These are phyloP conservation scores for Schizochytrium sp. DNA, from an alignment of 108 stramenopile species.

Conservation along the genomic window DNA sequence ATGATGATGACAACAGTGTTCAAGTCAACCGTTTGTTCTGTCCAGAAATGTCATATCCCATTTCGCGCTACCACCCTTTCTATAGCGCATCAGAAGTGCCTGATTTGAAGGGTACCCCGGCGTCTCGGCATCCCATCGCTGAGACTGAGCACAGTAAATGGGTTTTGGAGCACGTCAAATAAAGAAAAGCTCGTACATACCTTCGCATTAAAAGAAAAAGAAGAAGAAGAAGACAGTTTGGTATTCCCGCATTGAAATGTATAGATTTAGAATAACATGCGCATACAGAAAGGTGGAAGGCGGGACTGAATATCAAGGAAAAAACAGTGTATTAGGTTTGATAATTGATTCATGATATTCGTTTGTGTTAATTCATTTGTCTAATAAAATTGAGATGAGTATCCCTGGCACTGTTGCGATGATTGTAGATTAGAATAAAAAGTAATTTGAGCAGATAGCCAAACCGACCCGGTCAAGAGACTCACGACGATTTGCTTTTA, in stretches of 20 bases:
- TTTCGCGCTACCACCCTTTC: neutral
- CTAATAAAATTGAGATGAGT: no score
- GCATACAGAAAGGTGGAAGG: no score
- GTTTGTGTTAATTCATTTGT: no score
- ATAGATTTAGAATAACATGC: no score
- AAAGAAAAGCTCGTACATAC: neutral
- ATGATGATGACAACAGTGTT: constrained; percentile 76
- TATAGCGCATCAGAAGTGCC: constrained; percentile 41
- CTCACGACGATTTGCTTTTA: neutral
- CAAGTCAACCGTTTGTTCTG: constrained; percentile 51
- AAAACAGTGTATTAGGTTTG: no score
- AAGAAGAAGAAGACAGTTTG: neutral
- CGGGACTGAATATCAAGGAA: no score
- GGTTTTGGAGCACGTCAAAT: constrained; percentile 25
- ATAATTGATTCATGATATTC: no score
- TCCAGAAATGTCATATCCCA: neutral
- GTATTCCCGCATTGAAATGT: neutral
- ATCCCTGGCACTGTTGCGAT: no score
- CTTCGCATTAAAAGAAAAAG: neutral
- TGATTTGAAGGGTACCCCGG: neutral
- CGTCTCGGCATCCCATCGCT: neutral
- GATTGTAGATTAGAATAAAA: no score
- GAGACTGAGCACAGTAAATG: constrained; percentile 16
- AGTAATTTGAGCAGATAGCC: no score
- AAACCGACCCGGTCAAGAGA: no score